Percentiles rank a stretch among this genome's conserved stretches.
Evolutionary conservation across 805 yeast genomes (phyloP).

Genomic region (Groenewaldozyma tartarivorans): DNA sequence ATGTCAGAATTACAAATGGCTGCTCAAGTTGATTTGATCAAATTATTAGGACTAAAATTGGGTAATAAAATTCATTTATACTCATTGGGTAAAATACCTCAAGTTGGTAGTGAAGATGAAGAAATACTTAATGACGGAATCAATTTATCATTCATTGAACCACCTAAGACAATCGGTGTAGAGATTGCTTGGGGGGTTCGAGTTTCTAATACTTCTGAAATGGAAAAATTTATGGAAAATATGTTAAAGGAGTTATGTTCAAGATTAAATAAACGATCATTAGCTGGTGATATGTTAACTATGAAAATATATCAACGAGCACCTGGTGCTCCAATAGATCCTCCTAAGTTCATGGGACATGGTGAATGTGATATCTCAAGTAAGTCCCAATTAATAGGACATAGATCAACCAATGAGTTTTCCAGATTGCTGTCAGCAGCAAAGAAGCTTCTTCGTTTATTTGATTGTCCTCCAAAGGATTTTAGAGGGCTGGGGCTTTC

Average conservation of each 20-base stretch:
- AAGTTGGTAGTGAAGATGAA: constrained; percentile 38
- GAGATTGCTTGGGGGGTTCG: constrained; percentile 91
- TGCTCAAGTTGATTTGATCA: constrained; percentile 31
- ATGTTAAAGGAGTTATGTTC: constrained; percentile 50
- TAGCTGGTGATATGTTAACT: constrained; percentile 48
- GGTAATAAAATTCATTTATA: constrained; percentile 55
- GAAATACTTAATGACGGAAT: constrained; percentile 32
- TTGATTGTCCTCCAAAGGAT: not conserved
- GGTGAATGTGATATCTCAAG: constrained; percentile 65
- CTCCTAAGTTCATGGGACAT: constrained; percentile 77
- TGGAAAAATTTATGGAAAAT: constrained; percentile 51
- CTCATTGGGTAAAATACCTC: constrained; percentile 39
- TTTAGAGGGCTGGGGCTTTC: not conserved
- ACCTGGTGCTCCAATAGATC: constrained; percentile 57
- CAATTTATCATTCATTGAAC: constrained; percentile 35
- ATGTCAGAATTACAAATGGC: constrained; percentile 34
- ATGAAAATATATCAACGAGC: constrained; percentile 60
- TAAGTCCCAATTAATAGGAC: constrained; percentile 40
- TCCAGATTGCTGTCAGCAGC: not conserved
- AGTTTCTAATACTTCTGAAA: constrained; percentile 49
- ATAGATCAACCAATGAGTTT: not conserved
- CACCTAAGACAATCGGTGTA: constrained; percentile 68
- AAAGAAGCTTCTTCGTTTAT: not conserved
- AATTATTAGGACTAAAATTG: constrained; percentile 56
- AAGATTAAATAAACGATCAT: constrained; percentile 39